phyloP scores from a whole-genome alignment of 1,139 yeast species.

The Pichia sp. region DNA sequence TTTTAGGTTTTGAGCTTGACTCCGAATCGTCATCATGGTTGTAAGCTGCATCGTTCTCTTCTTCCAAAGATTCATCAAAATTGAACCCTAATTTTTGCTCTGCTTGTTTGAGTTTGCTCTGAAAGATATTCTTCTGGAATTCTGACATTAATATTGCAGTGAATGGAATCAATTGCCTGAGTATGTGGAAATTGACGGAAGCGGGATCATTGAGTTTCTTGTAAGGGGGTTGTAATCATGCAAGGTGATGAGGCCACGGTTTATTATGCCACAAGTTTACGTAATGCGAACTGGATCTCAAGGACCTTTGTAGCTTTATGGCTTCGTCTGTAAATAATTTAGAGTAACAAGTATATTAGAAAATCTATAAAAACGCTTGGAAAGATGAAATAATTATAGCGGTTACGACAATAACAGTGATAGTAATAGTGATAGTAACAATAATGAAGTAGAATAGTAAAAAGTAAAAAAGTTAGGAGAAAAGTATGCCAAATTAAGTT shows the following conservation, averaged over 20 bases:
- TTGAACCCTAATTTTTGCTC: constrained; percentile 39
- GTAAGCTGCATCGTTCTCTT: constrained; percentile 17
- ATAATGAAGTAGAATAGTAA: background rate
- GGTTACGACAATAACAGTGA: background rate
- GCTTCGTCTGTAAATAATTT: background rate
- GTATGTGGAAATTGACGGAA: no score
- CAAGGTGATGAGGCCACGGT: no score
- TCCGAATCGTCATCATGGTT: background rate
- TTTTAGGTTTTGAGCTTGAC: background rate
- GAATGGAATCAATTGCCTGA: background rate
- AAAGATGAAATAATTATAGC: background rate
- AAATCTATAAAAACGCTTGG: constrained; percentile 28
- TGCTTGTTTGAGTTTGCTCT: constrained; percentile 37
- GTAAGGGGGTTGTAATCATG: no score
- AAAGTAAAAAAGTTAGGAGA: background rate
- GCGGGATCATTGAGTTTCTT: no score
- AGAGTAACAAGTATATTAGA: constrained; percentile 31
- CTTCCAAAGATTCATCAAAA: constrained; percentile 33
- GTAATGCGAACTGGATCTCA: no score
- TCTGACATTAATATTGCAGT: background rate
- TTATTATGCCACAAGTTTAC: no score
- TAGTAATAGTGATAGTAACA: background rate
- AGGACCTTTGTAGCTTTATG: no score
- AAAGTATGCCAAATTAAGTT: background rate
- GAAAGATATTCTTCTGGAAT: constrained; percentile 39